Conservation (phyloP, 306 rosid species). For the Astragalus glycyphyllos region DNA sequence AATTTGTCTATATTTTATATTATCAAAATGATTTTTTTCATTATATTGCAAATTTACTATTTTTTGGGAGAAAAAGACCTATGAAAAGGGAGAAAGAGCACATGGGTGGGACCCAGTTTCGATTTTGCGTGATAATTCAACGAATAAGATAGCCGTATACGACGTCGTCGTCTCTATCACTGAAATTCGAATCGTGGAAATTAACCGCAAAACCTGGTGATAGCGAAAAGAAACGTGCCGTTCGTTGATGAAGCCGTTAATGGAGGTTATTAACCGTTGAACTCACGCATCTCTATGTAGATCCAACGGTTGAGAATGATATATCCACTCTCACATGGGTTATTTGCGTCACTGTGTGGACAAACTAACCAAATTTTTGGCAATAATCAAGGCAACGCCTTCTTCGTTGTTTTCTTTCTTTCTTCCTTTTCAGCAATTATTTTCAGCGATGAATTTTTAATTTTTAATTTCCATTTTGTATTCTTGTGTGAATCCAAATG, state of each 20-base stretch:
- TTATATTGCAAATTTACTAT: no score
- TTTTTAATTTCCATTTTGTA: background rate
- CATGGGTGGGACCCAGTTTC: constrained; percentile 42
- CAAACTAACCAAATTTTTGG: constrained; percentile 34
- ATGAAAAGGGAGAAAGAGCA: constrained; percentile 18
- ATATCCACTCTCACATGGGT: constrained; percentile 10
- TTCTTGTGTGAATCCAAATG: background rate
- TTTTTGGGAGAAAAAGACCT: background rate
- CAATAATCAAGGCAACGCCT: constrained; percentile 30
- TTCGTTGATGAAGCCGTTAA: constrained; percentile 54
- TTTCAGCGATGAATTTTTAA: background rate
- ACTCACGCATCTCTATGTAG: background rate
- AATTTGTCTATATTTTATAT: no score
- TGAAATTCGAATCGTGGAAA: constrained; percentile 38
- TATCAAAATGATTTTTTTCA: no score
- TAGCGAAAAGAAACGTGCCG: background rate
- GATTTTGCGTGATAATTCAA: constrained; percentile 14
- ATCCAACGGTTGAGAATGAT: constrained; percentile 20
- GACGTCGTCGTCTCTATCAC: constrained; percentile 45
- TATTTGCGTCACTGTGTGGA: constrained; percentile 32
- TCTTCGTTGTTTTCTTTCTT: background rate
- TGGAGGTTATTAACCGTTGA: constrained; percentile 52
- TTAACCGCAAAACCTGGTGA: constrained; percentile 36
- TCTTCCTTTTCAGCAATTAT: background rate
- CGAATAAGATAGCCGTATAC: constrained; percentile 16